Conservation (phyloP, 345 rosid genomes). For the Eucalyptus brandiana region DNA sequence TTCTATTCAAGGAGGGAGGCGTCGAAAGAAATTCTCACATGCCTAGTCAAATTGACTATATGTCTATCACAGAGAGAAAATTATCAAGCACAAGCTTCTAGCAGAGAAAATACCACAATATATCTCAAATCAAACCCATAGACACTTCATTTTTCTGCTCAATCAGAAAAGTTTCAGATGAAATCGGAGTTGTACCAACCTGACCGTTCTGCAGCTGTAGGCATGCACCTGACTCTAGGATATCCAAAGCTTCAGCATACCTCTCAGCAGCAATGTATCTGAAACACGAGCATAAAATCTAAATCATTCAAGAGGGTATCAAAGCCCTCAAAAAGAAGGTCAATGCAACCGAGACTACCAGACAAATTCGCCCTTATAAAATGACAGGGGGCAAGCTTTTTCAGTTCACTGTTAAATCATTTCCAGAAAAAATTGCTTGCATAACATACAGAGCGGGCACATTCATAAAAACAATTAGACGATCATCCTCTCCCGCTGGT, state of each 20-base stretch:
- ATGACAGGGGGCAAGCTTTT: background rate
- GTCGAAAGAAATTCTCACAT: background rate
- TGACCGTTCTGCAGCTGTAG: slow-evolving; percentile 61
- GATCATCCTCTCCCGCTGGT: background rate
- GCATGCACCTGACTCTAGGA: slow-evolving; percentile 79
- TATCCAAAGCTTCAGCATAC: slow-evolving; percentile 70
- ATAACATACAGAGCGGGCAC: background rate
- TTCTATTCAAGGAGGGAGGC: background rate
- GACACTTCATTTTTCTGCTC: background rate
- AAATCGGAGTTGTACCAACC: slow-evolving; percentile 21
- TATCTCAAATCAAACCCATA: background rate
- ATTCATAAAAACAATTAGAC: background rate
- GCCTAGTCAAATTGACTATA: background rate
- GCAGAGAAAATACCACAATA: background rate
- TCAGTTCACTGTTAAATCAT: background rate
- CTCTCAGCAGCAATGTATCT: slow-evolving; percentile 74
- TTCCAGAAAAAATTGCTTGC: background rate
- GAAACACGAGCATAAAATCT: background rate
- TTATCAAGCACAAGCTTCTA: background rate
- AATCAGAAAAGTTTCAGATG: background rate
- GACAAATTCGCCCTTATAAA: background rate
- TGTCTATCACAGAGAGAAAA: background rate
- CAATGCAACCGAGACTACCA: background rate
- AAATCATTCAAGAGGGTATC: background rate
- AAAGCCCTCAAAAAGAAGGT: background rate